Evolutionary conservation across 306 rosid genomes (phyloP).

Genomic region (Vicia faba): DNA sequence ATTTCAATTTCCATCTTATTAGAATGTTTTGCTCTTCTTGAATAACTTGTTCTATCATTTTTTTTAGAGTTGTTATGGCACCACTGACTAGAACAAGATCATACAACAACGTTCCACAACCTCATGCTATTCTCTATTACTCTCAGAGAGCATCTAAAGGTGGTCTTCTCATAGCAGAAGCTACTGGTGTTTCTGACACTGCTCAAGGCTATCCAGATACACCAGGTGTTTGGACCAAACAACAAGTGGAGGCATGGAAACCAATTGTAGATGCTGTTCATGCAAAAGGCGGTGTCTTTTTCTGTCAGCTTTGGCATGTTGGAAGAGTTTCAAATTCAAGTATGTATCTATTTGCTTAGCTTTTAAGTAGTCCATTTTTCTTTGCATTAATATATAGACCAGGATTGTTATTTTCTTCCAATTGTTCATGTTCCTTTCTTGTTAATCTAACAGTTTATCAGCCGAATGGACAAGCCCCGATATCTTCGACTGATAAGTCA

Average conservation of each 20-base stretch:
- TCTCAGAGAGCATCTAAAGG: slow-evolving; percentile 5
- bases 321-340: slow-evolving; percentile 44
- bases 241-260: slow-evolving; percentile 63
- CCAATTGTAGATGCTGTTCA: slow-evolving; percentile 55
- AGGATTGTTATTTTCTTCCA: too few species aligned
- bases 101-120: slow-evolving; percentile 13
- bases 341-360: background rate
- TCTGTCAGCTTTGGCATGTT: slow-evolving; percentile 60
- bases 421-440: background rate
- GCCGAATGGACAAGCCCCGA: background rate
- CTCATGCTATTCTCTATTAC: background rate
- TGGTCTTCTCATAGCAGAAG: slow-evolving; percentile 24
- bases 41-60: too few species aligned
- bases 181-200: slow-evolving; percentile 36
- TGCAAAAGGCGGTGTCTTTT: slow-evolving; percentile 52
- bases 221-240: slow-evolving; percentile 55
- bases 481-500: background rate
- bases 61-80: slow-evolving; percentile 25
- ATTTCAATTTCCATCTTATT: background rate
- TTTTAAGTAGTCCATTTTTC: too few species aligned
- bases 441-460: background rate
- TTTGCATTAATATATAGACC: too few species aligned
- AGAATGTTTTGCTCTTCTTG: background rate
- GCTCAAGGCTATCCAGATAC: slow-evolving; percentile 48
- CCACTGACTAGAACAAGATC: background rate